These are phyloP conservation scores for Phialophora tarda DNA, from an alignment of 2,329 filamentous ascomycete species.

Conservation along the genomic window DNA sequence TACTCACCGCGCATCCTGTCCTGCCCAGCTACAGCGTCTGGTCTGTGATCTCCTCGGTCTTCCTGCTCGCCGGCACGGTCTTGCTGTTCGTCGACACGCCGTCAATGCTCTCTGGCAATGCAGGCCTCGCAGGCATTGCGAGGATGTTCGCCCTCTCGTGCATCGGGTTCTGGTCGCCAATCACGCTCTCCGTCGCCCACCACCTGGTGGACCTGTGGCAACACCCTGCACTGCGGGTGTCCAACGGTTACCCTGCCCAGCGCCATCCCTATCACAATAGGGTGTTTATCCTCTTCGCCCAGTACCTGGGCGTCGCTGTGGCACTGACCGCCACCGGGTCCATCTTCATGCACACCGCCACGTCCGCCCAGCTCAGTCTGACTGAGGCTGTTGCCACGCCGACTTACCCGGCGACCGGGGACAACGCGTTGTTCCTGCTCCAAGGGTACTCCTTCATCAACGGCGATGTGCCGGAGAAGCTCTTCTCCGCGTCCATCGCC, in stretches of 20 bases:
- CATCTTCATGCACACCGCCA: conserved; percentile 33
- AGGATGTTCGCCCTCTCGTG: conserved; percentile 30
- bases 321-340: conserved; percentile 24
- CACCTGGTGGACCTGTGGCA: conserved; percentile 32
- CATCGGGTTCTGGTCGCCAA: conserved; percentile 32
- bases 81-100: conserved; percentile 28
- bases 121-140: conserved; percentile 6
- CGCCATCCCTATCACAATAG: conserved; percentile 32
- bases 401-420: conserved; percentile 2
- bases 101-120: too few relatives aligned
- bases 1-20: conserved; percentile 22
- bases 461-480: conserved; percentile 3
- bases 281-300: conserved; percentile 28
- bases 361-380: conserved; percentile 13
- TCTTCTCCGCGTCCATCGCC: conserved; percentile 20
- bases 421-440: conserved; percentile 29
- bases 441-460: conserved; percentile 31
- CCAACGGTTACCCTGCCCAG: conserved; percentile 3
- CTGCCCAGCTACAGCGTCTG: conserved; percentile 30
- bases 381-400: conserved; percentile 1
- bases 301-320: conserved; percentile 28
- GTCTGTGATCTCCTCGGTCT: conserved; percentile 24
- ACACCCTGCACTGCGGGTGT: not conserved
- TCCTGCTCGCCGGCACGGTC: conserved; percentile 26
- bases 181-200: conserved; percentile 28